Base-by-base conservation (phyloP, 164 flowering plant genomes). In the Taxillus chinensis region DNA sequence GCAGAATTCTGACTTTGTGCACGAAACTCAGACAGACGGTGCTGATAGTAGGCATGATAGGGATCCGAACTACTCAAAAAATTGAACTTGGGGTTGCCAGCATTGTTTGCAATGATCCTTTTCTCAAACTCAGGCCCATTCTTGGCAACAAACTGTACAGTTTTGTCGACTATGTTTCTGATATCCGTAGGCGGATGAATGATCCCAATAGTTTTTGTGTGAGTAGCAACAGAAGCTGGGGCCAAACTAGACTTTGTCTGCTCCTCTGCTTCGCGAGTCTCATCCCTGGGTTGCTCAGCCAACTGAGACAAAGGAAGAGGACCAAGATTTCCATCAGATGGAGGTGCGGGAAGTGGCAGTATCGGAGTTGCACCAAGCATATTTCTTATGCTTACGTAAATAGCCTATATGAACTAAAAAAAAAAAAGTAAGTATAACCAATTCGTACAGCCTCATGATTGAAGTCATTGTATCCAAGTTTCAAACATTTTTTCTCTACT, bases 131-230 rank as follows among this genome's bases (percentile, higher is more conserved):
- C 99, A 27, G 88, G 92, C 0, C 99, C 99, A 66, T 91, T 95
- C 62, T 85, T 91, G 0, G 96, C 95, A 39, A 95, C 99, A 59
- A 91, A 95, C 64, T 83, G 86, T 2, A 96, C 77, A 12, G 98
- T 89, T 67, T 89, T 91, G 60, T 95, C 96, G 4, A 91, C 96
- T 61, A 95, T 89, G 39, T 68, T 83, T 57, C 96, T 80, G 57
- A 95, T 92, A 61, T 95, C 98, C 0, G 92, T 89, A n/a, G 99
- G 99, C 0, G 99, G 99, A 62, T 95, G 84, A 8, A 95, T 95
- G 13, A 95, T 95, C 27, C 99, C 99, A 58, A 95, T 95, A 3
- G 95, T 85, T 70, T 81, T 79, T 1, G 99, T 89, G 66, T 95
- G 99, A 0, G 98, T 85, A 1, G 93, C 90, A 56, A 95, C 82